These are phyloP conservation scores for Cucurbita argyrosperma DNA, from an alignment of 306 rosid genomes.

Conservation along the genomic window DNA sequence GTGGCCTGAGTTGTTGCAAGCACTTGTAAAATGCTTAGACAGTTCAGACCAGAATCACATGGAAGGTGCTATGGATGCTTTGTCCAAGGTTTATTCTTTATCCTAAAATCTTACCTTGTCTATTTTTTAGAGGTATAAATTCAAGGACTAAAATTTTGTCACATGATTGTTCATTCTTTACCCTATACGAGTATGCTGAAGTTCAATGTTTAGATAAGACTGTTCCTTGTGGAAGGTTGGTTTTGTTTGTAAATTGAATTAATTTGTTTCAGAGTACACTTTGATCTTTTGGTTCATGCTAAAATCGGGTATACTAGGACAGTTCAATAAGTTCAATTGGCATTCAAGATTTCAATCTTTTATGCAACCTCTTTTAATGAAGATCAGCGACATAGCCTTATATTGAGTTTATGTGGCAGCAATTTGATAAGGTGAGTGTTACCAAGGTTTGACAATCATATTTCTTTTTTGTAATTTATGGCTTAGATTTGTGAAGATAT, in stretches of 20 bases:
- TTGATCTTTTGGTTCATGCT: background rate
- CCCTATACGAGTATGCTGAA: background rate
- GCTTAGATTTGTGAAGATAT: constrained; percentile 89
- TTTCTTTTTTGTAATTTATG: constrained; percentile 3
- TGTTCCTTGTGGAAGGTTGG: background rate
- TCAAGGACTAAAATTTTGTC: background rate
- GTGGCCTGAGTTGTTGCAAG: constrained; percentile 95
- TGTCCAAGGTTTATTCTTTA: constrained; percentile 60
- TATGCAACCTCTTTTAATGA: background rate
- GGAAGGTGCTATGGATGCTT: constrained; percentile 99
- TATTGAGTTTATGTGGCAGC: background rate
- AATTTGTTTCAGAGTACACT: background rate
- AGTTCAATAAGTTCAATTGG: background rate
- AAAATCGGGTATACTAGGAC: background rate
- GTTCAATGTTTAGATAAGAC: background rate
- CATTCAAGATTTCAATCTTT: background rate
- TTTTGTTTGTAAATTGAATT: background rate
- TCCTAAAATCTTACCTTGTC: background rate
- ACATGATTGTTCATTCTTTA: background rate
- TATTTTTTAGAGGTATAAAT: background rate
- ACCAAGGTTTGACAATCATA: background rate
- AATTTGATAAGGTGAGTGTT: background rate
- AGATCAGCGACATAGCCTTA: background rate
- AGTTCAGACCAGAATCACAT: constrained; percentile 78
- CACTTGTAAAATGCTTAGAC: constrained; percentile 81